Percentiles rank a stretch among this genome's conserved stretches.
Evolutionary conservation across 2,329 filamentous ascomycete genomes (phyloP).

Genomic region (Coniochaeta sp.): DNA sequence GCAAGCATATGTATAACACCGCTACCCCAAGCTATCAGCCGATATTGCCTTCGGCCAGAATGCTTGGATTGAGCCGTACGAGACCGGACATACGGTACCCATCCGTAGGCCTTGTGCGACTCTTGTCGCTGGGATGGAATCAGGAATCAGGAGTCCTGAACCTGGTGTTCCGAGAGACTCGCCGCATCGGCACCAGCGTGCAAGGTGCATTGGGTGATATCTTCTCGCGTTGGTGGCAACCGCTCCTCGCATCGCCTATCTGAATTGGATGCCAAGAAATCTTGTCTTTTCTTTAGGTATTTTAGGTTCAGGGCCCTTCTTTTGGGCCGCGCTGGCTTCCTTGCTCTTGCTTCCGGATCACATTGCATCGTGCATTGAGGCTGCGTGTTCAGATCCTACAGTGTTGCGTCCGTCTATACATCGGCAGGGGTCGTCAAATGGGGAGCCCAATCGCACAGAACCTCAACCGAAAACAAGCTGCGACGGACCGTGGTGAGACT

Average conservation of each 20-base stretch:
- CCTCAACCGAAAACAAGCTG: background rate
- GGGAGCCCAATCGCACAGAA: background rate
- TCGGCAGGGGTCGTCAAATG: background rate
- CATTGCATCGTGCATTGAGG: background rate
- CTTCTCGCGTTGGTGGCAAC: background rate
- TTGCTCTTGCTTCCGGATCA: background rate
- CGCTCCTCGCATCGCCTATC: background rate
- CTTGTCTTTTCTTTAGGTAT: too few species aligned
- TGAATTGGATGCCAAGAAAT: background rate
- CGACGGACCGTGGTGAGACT: background rate
- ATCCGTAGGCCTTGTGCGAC: background rate
- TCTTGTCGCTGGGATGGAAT: background rate
- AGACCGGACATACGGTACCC: background rate
- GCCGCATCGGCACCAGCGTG: background rate
- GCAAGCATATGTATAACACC: conserved; percentile 12
- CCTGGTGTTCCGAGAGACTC: background rate
- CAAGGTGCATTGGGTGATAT: background rate
- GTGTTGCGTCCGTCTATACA: background rate
- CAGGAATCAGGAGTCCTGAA: background rate
- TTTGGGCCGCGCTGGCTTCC: background rate
- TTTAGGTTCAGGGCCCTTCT: background rate
- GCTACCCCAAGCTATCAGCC: background rate
- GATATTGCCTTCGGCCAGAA: conserved; percentile 3
- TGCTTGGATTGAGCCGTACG: conserved; percentile 3
- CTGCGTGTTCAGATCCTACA: background rate